phyloP scores from a whole-genome alignment of 495 filamentous ascomycete genomes.

The Peziza echinospora region DNA sequence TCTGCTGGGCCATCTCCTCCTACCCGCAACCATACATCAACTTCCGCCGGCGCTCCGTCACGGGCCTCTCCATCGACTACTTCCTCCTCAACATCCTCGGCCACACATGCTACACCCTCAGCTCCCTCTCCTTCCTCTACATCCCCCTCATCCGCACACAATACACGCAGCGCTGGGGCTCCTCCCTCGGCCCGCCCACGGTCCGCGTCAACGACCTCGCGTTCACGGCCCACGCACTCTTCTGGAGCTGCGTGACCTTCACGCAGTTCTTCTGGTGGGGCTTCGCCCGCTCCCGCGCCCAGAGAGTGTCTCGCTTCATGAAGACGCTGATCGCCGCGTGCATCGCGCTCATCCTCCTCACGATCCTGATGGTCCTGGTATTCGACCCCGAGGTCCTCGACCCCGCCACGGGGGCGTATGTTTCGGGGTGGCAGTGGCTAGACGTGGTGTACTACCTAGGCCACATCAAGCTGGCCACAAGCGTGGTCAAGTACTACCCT shows the following conservation, averaged over 20 bases:
- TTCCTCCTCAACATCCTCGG: conserved; percentile 50
- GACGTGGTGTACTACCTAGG: conserved; percentile 67
- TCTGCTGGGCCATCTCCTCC: conserved; percentile 69
- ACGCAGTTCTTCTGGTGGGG: conserved; percentile 45
- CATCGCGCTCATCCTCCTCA: conserved; percentile 32
- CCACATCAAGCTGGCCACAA: conserved; percentile 80
- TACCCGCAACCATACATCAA: conserved; percentile 78
- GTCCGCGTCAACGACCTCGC: conserved; percentile 78
- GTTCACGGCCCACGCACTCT: conserved; percentile 58
- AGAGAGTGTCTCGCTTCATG: conserved; percentile 41
- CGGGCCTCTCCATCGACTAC: conserved; percentile 69
- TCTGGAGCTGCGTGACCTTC: conserved; percentile 42
- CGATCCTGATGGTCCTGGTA: conserved; percentile 32
- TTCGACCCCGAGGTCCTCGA: conserved; percentile 24
- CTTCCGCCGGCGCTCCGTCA: conserved; percentile 47
- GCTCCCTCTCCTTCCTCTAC: conserved; percentile 49
- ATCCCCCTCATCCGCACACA: conserved; percentile 54
- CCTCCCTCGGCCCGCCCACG: conserved; percentile 45
- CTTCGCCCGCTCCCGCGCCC: conserved; percentile 21
- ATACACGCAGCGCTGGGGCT: conserved; percentile 58
- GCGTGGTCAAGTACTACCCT: conserved; percentile 76
- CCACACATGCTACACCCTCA: conserved; percentile 57
- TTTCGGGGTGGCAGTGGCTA: conserved; percentile 55
- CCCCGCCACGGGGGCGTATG: conserved; percentile 31
- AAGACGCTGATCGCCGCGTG: conserved; percentile 44